phyloP scores from a whole-genome alignment of 2,329 filamentous ascomycete species.

The Ophiosphaerella korrae region DNA sequence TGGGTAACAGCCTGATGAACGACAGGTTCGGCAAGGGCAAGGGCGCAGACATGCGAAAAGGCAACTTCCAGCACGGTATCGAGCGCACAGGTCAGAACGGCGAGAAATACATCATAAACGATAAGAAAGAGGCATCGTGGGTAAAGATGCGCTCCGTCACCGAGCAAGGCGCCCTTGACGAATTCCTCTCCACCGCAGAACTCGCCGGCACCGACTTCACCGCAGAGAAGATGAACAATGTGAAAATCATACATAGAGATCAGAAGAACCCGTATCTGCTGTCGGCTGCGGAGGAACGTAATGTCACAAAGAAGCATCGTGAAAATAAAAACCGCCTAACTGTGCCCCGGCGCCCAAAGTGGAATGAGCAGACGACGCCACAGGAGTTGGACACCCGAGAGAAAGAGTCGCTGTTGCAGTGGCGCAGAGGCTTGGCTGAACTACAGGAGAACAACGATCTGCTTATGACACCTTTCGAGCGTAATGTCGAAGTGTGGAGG shows the following conservation, averaged over 20 bases:
- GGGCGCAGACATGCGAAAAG: conserved; percentile 78
- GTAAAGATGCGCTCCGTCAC: conserved; percentile 99
- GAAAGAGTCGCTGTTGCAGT: conserved; percentile 79
- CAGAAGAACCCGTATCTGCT: conserved; percentile 95
- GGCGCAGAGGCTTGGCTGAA: conserved; percentile 89
- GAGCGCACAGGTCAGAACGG: conserved; percentile 75
- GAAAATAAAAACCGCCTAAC: conserved; percentile 79
- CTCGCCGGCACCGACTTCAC: conserved; percentile 98
- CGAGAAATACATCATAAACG: conserved; percentile 91
- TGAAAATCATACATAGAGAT: conserved; percentile 97
- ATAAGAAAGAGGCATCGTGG: conserved; percentile 89
- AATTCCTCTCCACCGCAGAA: conserved; percentile 94
- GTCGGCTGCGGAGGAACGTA: conserved; percentile 81
- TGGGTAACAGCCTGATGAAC: conserved; percentile 98
- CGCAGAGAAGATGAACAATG: conserved; percentile 97
- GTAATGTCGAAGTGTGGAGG: conserved; percentile 96
- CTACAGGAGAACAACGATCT: conserved; percentile 92
- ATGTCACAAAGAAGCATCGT: conserved; percentile 78
- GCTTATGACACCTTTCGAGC: conserved; percentile 96
- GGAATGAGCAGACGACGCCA: conserved; percentile 84
- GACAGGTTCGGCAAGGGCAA: conserved; percentile 96
- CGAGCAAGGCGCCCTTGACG: conserved; percentile 93
- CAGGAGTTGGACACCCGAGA: conserved; percentile 80
- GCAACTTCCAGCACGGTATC: conserved; percentile 66
- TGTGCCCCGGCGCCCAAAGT: conserved; percentile 85